Evolutionary conservation across 108 stramenopile species (phyloP).

Genomic region (Aurantiochytrium sp.): DNA sequence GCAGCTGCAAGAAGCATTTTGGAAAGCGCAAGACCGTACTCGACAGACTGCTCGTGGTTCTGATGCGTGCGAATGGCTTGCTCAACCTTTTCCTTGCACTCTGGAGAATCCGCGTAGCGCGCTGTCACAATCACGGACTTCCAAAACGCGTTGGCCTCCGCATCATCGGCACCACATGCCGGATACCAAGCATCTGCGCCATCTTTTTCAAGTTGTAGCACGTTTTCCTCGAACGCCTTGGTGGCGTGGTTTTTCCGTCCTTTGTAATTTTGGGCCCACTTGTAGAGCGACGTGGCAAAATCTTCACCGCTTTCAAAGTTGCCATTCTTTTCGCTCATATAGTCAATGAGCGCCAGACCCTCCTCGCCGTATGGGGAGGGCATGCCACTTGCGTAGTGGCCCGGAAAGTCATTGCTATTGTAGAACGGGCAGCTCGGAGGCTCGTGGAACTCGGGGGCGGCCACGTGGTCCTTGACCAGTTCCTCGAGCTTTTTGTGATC

Average conservation of each 20-base stretch:
- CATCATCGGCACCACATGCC: not conserved
- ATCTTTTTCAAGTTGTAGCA: not conserved
- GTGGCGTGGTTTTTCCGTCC: slow-evolving; percentile 8
- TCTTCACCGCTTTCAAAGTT: not conserved
- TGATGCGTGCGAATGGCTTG: slow-evolving; percentile 1
- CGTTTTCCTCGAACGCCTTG: not conserved
- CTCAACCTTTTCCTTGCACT: not conserved
- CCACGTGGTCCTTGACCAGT: not conserved
- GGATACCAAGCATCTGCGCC: not conserved
- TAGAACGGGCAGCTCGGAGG: slow-evolving; percentile 12
- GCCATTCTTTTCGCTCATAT: not conserved
- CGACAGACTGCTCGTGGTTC: not conserved
- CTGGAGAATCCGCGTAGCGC: not conserved
- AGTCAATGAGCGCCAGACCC: not conserved
- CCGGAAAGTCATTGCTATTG: not conserved
- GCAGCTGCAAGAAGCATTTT: not conserved
- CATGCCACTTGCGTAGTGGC: not conserved
- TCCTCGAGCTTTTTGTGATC: not conserved
- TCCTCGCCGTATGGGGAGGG: not conserved
- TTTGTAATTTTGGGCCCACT: not conserved
- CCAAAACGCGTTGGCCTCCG: slow-evolving; percentile 4
- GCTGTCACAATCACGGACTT: not conserved
- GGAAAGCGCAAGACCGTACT: not conserved
- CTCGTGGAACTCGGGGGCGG: not conserved
- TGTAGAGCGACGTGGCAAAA: not conserved